A percentile compares a stretch with the other conserved stretches of the same genome.
Evolutionary conservation across 2,329 filamentous ascomycete species (phyloP).

Genomic region (Sarocladiaceae sp.): DNA sequence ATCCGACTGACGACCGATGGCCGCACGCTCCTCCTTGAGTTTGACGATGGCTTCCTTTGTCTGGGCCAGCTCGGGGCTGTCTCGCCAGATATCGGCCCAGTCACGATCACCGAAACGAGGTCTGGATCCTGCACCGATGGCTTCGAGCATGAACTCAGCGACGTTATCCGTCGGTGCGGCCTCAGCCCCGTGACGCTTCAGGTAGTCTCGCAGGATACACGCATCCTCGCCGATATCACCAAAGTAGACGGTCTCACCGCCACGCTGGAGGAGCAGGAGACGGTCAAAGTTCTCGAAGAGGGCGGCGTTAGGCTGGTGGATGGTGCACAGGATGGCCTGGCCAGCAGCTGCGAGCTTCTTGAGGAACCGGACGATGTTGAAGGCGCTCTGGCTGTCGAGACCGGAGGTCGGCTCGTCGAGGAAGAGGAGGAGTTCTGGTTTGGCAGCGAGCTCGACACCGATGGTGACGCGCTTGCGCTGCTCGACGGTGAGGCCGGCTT

Average conservation of each 20-base stretch:
- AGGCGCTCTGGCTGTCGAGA: conserved; percentile 56
- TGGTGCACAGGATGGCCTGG: conserved; percentile 84
- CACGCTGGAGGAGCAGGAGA: conserved; percentile 69
- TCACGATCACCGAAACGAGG: conserved; percentile 67
- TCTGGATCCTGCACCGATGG: conserved; percentile 68
- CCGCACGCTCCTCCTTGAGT: conserved; percentile 56
- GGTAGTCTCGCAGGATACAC: conserved; percentile 58
- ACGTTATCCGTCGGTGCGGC: conserved; percentile 50
- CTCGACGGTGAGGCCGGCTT: conserved; percentile 65
- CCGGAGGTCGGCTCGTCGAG: conserved; percentile 74
- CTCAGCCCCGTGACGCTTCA: conserved; percentile 54
- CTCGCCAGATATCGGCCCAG: conserved; percentile 75
- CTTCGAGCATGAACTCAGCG: conserved; percentile 80
- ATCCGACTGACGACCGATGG: conserved; percentile 36
- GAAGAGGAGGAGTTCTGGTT: conserved; percentile 70
- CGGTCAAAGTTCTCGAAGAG: conserved; percentile 87
- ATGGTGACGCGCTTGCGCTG: conserved; percentile 77
- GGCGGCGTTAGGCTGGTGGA: conserved; percentile 82
- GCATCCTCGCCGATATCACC: conserved; percentile 77
- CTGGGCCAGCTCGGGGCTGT: conserved; percentile 62
- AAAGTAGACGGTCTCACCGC: conserved; percentile 79
- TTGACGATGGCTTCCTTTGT: conserved; percentile 60
- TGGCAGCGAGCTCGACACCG: conserved; percentile 81
- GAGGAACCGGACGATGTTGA: conserved; percentile 73
- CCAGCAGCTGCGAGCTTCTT: conserved; percentile 71